Conservation (phyloP, 139 green algal species). For the Penium margaritaceum region DNA sequence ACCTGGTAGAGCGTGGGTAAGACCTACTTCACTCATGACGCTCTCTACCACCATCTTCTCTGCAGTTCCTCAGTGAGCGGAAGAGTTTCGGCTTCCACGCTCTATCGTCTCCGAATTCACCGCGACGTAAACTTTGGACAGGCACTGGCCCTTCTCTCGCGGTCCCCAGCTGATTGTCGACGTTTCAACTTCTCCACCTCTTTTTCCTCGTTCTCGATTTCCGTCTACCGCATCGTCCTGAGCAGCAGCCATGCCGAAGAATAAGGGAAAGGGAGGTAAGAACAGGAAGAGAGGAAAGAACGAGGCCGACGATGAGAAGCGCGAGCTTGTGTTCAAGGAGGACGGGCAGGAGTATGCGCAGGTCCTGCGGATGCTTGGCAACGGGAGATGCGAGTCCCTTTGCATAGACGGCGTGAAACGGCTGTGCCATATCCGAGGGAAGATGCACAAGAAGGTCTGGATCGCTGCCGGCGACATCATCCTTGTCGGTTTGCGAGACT, state of each 20-base stretch:
- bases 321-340: slow-evolving; percentile 99
- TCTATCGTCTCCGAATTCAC: too few species aligned
- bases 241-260: slow-evolving; percentile 34
- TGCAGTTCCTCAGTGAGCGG: too few species aligned
- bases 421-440: slow-evolving; percentile 96
- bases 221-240: too few species aligned
- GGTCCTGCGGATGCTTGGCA: slow-evolving; percentile 96
- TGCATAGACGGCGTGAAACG: slow-evolving; percentile 97
- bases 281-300: slow-evolving; percentile 47
- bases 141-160: too few species aligned
- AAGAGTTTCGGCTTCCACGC: too few species aligned
- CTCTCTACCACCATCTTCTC: too few species aligned
- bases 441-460: slow-evolving; percentile 99
- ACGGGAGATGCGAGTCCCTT: slow-evolving; percentile 90
- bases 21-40: too few species aligned
- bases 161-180: too few species aligned
- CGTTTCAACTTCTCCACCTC: too few species aligned
- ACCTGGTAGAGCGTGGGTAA: too few species aligned
- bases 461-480: slow-evolving; percentile 88
- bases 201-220: too few species aligned
- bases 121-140: too few species aligned
- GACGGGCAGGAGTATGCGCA: slow-evolving; percentile 91
- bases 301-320: slow-evolving; percentile 74
- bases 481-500: slow-evolving; percentile 92
- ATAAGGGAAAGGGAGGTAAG: slow-evolving; percentile 49